A percentile compares a stretch with the other conserved stretches of the same genome.
Evolutionary conservation across 1,284 basidiomycete species (phyloP).

Genomic region (Apiotrichum gracile): DNA sequence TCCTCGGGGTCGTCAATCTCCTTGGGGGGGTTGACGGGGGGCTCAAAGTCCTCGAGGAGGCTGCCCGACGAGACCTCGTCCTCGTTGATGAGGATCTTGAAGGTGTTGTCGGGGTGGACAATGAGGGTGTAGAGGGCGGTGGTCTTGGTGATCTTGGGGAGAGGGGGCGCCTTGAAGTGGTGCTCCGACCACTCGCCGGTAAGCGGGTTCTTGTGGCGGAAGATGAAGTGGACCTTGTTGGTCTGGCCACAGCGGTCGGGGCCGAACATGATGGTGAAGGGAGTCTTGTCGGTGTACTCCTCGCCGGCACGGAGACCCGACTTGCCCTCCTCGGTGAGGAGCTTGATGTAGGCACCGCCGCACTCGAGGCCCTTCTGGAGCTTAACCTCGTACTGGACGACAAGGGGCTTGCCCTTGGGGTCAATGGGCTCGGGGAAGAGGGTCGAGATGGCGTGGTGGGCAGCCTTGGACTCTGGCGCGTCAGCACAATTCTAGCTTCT

Average conservation of each 20-base stretch:
- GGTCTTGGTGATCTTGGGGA: slow-evolving; percentile 77
- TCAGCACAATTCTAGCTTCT: not conserved
- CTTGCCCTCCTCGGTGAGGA: slow-evolving; percentile 56
- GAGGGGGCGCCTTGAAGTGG: slow-evolving; percentile 77
- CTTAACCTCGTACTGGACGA: slow-evolving; percentile 99
- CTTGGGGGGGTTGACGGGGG: slow-evolving; percentile 85
- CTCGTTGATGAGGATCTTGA: slow-evolving; percentile 87
- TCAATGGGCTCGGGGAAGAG: slow-evolving; percentile 69
- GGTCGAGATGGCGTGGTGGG: slow-evolving; percentile 86
- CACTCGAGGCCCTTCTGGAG: slow-evolving; percentile 99
- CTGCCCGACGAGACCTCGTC: slow-evolving; percentile 71
- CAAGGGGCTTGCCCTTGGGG: slow-evolving; percentile 81
- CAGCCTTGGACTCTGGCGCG: slow-evolving; percentile 48
- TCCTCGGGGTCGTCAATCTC: slow-evolving; percentile 91
- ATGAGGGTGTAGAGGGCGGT: slow-evolving; percentile 90
- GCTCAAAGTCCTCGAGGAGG: slow-evolving; percentile 90
- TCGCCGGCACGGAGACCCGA: slow-evolving; percentile 87
- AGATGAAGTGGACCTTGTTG: slow-evolving; percentile 83
- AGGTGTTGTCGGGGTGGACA: slow-evolving; percentile 92
- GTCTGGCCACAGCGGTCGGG: slow-evolving; percentile 55
- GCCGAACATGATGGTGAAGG: slow-evolving; percentile 96
- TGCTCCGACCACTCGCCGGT: slow-evolving; percentile 95
- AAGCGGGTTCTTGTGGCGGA: slow-evolving; percentile 89
- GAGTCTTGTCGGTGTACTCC: slow-evolving; percentile 95
- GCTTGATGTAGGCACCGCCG: slow-evolving; percentile 98